Evolutionary conservation across 2,329 filamentous ascomycete species (phyloP), one percentile per base, ranked within the genome.

Genomic region (Dactylella cylindrospora): DNA sequence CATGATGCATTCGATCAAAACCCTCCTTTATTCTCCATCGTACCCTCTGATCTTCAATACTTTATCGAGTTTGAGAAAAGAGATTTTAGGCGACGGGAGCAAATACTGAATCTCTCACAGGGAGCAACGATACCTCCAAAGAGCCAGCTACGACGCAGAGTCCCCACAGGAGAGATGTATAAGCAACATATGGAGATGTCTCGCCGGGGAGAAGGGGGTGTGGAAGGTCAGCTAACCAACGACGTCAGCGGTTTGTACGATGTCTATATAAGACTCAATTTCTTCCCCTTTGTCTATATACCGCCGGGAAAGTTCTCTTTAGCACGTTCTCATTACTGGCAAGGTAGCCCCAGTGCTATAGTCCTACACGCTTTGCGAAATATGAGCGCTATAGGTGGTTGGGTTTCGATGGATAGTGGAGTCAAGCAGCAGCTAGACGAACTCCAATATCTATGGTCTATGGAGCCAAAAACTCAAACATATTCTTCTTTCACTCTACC

Each of bases 321-420:
- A n/a, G n/a, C n/a, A n/a, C n/a, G n/a, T 5, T 10, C 10, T 2
- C 31, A 23, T 12, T 4, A 9, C 5, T 53, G 49, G 49, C 49
- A 53, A 4, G 49, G 49, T 1, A 44, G 49, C 12, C 49, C 49
- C 2, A 53, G 39, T 0, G 49, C 49, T 7, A 5, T 53, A 8
- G 39, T 53, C 1, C 8, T 53, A 6, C 49, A 45, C 25, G 49
- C 49, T n/a, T n/a, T n/a, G n/a, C n/a, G n/a, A n/a, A n/a, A n/a
- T n/a, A n/a, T n/a, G n/a, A n/a, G n/a, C n/a, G n/a, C n/a, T n/a
- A n/a, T n/a, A n/a, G n/a, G n/a, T n/a, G n/a, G n/a, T n/a, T n/a
- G n/a, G n/a, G n/a, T n/a, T n/a, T n/a, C n/a, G n/a, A n/a, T n/a
- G n/a, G n/a, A n/a, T n/a, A n/a, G n/a, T n/a, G n/a, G n/a, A n/a